Percentiles rank a stretch among this genome's conserved stretches.
phyloP scores from a whole-genome alignment of 768 basidiomycete species.

The Leucogyrophana mollusca region DNA sequence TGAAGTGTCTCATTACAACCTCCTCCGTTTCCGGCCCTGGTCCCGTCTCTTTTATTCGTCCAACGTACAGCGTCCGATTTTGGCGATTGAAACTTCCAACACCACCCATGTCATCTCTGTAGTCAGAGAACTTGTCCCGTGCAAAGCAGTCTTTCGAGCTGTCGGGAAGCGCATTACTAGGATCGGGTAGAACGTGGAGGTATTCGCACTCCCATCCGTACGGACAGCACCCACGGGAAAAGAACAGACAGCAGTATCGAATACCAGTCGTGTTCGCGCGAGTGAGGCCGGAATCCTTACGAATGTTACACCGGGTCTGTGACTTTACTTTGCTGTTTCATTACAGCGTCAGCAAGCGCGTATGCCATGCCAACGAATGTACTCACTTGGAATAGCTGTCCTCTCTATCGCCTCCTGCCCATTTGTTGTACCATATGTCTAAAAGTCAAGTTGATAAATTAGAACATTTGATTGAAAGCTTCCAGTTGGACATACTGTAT shows the following conservation, averaged over 20 bases:
- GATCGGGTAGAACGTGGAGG: conserved; percentile 84
- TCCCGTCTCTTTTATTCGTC: conserved; percentile 90
- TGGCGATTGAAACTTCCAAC: conserved; percentile 94
- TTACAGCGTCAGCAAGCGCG: conserved; percentile 5
- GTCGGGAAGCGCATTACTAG: conserved; percentile 71
- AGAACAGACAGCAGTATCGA: conserved; percentile 94
- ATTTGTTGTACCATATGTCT: conserved; percentile 99
- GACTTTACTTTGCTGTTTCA: conserved; percentile 82
- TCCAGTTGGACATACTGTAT: conserved; percentile 76
- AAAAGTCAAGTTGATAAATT: conserved; percentile 9
- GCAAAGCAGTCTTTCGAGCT: conserved; percentile 96
- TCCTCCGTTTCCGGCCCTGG: conserved; percentile 89
- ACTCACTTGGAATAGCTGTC: conserved; percentile 93
- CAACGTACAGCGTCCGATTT: conserved; percentile 94
- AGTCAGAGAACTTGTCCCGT: conserved; percentile 94
- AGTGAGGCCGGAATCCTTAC: conserved; percentile 87
- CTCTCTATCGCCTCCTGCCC: conserved; percentile 99
- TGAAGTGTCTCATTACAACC: conserved; percentile 87
- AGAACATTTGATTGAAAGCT: neutral
- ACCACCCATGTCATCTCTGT: conserved; percentile 99
- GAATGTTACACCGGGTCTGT: conserved; percentile 88
- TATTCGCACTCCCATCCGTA: conserved; percentile 99
- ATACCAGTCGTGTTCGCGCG: conserved; percentile 92
- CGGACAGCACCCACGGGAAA: conserved; percentile 94
- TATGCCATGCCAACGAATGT: neutral